Percentiles rank a stretch among this genome's conserved stretches.
phyloP scores from a whole-genome alignment of 805 yeast species.

The Starmerella ratchasimensis region DNA sequence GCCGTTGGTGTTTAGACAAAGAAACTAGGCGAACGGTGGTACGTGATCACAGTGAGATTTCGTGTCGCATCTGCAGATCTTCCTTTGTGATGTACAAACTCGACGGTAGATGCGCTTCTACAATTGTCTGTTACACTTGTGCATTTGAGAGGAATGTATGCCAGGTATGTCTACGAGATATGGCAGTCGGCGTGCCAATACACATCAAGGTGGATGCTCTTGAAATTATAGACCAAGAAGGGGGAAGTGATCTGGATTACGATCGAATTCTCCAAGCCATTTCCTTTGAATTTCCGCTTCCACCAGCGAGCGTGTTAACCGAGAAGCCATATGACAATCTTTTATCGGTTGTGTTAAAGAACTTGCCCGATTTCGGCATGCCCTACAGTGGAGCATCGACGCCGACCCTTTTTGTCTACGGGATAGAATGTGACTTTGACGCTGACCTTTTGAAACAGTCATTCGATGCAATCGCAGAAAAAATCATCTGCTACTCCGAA shows the following conservation, averaged over 20 bases:
- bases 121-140: slow-evolving; percentile 68
- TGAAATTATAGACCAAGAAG: slow-evolving; percentile 39
- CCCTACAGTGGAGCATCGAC: too few relatives aligned
- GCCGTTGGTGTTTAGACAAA: slow-evolving; percentile 60
- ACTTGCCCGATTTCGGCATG: too few relatives aligned
- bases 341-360: too few relatives aligned
- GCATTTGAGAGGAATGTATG: slow-evolving; percentile 71
- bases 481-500: slow-evolving; percentile 40
- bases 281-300: too few relatives aligned
- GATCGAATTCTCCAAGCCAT: slow-evolving; percentile 6
- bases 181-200: slow-evolving; percentile 68
- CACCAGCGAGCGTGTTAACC: too few relatives aligned
- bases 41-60: slow-evolving; percentile 56
- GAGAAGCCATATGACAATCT: too few relatives aligned
- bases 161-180: slow-evolving; percentile 74
- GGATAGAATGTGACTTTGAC: slow-evolving; percentile 55
- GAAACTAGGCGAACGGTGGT: slow-evolving; percentile 56
- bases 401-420: slow-evolving; percentile 63
- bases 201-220: slow-evolving; percentile 68
- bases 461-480: slow-evolving; percentile 39
- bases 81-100: slow-evolving; percentile 64
- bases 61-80: slow-evolving; percentile 73
- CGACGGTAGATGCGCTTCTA: too few relatives aligned
- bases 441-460: slow-evolving; percentile 24
- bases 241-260: slow-evolving; percentile 4